phyloP scores from a whole-genome alignment of 768 basidiomycete species.

The Lactifluus echinatus region DNA sequence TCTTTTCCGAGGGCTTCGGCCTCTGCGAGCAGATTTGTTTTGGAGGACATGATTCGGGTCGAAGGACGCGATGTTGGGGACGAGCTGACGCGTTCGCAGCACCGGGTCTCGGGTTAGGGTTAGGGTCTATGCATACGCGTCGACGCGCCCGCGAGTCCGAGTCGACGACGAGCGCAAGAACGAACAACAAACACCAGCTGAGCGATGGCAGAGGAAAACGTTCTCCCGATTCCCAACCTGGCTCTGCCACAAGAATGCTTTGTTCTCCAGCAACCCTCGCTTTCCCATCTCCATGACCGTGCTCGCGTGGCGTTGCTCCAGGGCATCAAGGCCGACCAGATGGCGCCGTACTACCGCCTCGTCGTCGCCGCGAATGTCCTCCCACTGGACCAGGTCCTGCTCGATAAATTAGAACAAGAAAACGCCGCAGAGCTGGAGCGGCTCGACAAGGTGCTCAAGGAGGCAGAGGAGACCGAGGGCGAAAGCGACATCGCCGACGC shows the following conservation, averaged over 20 bases:
- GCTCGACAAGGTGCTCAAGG: conserved; percentile 69
- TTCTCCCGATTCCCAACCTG: conserved; percentile 84
- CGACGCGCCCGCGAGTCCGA: conserved; percentile 1
- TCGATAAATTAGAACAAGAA: conserved; percentile 51
- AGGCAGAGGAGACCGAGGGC: conserved; percentile 86
- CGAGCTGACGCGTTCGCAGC: conserved; percentile 19
- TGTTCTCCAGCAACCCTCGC: conserved; percentile 51
- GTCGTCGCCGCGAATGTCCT: conserved; percentile 46
- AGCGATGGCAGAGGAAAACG: conserved; percentile 76
- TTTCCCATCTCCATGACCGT: conserved; percentile 55
- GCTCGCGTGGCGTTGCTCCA: conserved; percentile 58
- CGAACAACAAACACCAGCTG: neutral
- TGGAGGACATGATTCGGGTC: conserved; percentile 23
- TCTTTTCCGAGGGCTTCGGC: conserved; percentile 41
- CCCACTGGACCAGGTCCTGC: conserved; percentile 42
- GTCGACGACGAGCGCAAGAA: too few relatives aligned
- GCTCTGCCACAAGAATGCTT: conserved; percentile 73
- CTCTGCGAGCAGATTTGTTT: conserved; percentile 43
- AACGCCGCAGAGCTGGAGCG: conserved; percentile 67
- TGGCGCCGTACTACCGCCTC: conserved; percentile 74
- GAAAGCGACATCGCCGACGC: conserved; percentile 91
- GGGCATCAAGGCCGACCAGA: conserved; percentile 76
- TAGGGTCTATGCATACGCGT: conserved; percentile 19
- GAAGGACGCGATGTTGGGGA: neutral
- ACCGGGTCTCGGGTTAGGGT: conserved; percentile 17